Conservation (phyloP, 108 stramenopile genomes). For the Nitzschia inconspicua region DNA sequence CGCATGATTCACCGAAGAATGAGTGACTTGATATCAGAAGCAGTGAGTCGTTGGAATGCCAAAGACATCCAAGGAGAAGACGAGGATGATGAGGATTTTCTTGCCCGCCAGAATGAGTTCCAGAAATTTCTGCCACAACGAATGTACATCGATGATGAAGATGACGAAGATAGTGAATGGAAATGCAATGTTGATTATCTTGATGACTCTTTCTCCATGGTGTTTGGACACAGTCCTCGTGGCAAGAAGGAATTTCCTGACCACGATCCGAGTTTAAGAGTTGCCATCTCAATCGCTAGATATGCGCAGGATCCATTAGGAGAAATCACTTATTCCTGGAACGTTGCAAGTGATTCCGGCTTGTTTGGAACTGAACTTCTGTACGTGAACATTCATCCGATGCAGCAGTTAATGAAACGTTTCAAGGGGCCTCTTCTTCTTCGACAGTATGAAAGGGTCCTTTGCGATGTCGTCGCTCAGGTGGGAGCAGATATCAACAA, state of each 20-base stretch:
- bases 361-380: constrained; percentile 88
- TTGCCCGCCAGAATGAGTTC: constrained; percentile 51
- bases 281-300: constrained; percentile 83
- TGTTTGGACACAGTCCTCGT: constrained; percentile 81
- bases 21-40: constrained; percentile 63
- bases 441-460: constrained; percentile 78
- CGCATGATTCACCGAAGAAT: constrained; percentile 55
- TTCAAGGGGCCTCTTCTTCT: constrained; percentile 45
- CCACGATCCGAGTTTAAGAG: constrained; percentile 61
- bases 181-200: constrained; percentile 82
- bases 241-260: constrained; percentile 93
- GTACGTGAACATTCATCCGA: constrained; percentile 86
- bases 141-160: constrained; percentile 36
- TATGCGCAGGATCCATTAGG: constrained; percentile 84
- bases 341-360: constrained; percentile 80
- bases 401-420: constrained; percentile 82
- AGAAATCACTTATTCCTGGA: constrained; percentile 89
- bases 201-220: constrained; percentile 81
- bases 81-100: constrained; percentile 87
- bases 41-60: constrained; percentile 75
- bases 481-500: constrained; percentile 91
- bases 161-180: constrained; percentile 71
- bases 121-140: constrained; percentile 42
- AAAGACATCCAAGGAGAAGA: constrained; percentile 80
- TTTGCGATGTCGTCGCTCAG: constrained; percentile 78